Conservation (phyloP, 208 protist species). For the Tetramitus jugosus region DNA sequence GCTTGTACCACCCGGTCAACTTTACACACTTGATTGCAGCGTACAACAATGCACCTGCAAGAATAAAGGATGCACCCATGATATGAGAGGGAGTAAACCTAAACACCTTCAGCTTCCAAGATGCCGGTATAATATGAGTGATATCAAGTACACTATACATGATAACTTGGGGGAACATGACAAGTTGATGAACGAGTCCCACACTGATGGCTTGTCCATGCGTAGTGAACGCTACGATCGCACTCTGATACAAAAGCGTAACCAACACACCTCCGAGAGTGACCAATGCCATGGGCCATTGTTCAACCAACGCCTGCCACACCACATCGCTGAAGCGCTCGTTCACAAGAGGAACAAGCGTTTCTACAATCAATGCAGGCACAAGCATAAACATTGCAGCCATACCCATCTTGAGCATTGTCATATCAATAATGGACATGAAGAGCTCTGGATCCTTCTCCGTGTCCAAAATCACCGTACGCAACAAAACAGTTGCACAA, state of each 20-base stretch:
- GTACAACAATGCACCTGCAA: too few relatives aligned
- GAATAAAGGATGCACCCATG: too few relatives aligned
- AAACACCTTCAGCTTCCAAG: background rate
- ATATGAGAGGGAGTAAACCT: too few relatives aligned
- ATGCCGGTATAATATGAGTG: background rate
- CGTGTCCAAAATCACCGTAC: background rate
- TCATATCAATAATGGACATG: background rate
- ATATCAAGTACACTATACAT: background rate
- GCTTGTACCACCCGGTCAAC: too few relatives aligned
- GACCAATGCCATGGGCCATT: background rate
- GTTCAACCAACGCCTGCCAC: background rate
- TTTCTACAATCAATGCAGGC: background rate
- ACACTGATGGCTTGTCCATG: background rate
- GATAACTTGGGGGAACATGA: background rate
- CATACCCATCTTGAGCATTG: constrained; percentile 1
- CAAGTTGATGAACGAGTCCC: constrained; percentile 6
- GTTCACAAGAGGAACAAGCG: too few relatives aligned
- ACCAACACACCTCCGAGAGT: constrained; percentile 1
- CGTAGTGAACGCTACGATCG: background rate
- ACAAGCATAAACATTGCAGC: background rate
- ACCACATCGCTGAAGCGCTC: too few relatives aligned
- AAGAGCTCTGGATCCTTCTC: too few relatives aligned
- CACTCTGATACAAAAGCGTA: background rate
- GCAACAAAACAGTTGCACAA: background rate
- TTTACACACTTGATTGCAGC: too few relatives aligned